These are phyloP conservation scores for Akebia trifoliata DNA, from an alignment of 164 flowering plant genomes.

Conservation along the genomic window DNA sequence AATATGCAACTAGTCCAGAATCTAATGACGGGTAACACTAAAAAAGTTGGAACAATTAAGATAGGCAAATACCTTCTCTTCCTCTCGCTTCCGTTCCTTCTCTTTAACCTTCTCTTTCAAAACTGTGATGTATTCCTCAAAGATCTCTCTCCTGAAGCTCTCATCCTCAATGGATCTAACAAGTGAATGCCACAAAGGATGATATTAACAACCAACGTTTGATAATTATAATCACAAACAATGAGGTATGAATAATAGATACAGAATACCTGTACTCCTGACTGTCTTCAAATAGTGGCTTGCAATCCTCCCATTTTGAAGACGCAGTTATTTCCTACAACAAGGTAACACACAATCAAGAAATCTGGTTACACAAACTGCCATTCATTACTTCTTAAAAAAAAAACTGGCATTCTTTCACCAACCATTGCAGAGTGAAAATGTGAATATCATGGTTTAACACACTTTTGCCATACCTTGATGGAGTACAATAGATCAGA, in stretches of 20 bases:
- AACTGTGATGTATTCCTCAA: conserved; percentile 66
- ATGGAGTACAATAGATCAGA: conserved; percentile 50
- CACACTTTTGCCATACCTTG: no score
- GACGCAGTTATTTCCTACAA: conserved; percentile 72
- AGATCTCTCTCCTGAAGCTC: conserved; percentile 47
- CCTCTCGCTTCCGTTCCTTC: conserved; percentile 89
- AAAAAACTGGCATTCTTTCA: no score
- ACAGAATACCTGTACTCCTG: conserved; percentile 66
- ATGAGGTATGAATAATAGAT: neutral
- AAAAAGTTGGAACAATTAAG: neutral
- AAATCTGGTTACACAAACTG: no score
- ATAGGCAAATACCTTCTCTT: conserved; percentile 69
- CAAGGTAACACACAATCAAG: neutral
- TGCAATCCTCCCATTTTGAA: conserved; percentile 84
- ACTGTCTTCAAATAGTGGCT: conserved; percentile 66
- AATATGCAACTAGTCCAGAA: no score
- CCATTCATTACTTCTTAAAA: no score
- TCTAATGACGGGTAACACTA: no score
- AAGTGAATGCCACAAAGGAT: conserved; percentile 1
- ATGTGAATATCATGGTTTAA: neutral
- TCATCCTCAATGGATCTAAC: conserved; percentile 70
- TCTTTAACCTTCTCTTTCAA: conserved; percentile 86
- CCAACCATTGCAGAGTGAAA: no score
- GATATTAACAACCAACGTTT: neutral
- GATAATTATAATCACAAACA: neutral